A percentile compares a stretch with the other conserved stretches of the same genome.
phyloP scores from a whole-genome alignment of 2,329 filamentous ascomycete genomes.

The Colletotrichum cereale region DNA sequence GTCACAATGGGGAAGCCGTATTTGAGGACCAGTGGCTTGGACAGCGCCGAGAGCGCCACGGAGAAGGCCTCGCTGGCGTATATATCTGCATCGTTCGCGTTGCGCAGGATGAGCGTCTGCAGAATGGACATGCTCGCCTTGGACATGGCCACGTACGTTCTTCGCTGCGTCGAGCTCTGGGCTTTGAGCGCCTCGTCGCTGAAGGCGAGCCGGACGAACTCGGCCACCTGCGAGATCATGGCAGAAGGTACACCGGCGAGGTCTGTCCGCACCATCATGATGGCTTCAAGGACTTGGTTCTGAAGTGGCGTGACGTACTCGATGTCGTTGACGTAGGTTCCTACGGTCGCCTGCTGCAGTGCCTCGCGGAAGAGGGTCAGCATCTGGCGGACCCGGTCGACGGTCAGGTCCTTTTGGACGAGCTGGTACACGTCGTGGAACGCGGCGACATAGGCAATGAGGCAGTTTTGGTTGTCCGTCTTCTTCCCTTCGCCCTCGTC shows the following conservation, averaged over 20 bases:
- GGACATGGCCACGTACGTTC: slow-evolving; percentile 90
- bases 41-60: slow-evolving; percentile 74
- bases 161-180: slow-evolving; percentile 58
- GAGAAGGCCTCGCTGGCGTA: slow-evolving; percentile 77
- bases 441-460: slow-evolving; percentile 85
- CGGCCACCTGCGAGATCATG: slow-evolving; percentile 77
- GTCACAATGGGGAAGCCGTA: slow-evolving; percentile 82
- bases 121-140: slow-evolving; percentile 83
- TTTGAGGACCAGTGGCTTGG: slow-evolving; percentile 80
- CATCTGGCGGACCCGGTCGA: slow-evolving; percentile 74
- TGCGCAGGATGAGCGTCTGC: slow-evolving; percentile 68
- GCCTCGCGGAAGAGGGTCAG: slow-evolving; percentile 78
- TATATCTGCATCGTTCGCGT: slow-evolving; percentile 74
- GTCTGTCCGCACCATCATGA: slow-evolving; percentile 77
- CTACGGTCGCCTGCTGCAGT: slow-evolving; percentile 76
- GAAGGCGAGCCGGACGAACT: slow-evolving; percentile 80
- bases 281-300: slow-evolving; percentile 73
- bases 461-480: slow-evolving; percentile 81
- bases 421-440: slow-evolving; percentile 84
- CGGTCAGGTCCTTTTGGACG: slow-evolving; percentile 72
- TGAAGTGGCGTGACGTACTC: slow-evolving; percentile 82
- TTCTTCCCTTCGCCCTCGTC: slow-evolving; percentile 53
- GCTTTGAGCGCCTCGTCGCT: slow-evolving; percentile 50
- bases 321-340: slow-evolving; percentile 77
- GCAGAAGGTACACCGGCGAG: slow-evolving; percentile 73